Evolutionary conservation across 306 rosid species (phyloP).

Genomic region (Comarum palustre): DNA sequence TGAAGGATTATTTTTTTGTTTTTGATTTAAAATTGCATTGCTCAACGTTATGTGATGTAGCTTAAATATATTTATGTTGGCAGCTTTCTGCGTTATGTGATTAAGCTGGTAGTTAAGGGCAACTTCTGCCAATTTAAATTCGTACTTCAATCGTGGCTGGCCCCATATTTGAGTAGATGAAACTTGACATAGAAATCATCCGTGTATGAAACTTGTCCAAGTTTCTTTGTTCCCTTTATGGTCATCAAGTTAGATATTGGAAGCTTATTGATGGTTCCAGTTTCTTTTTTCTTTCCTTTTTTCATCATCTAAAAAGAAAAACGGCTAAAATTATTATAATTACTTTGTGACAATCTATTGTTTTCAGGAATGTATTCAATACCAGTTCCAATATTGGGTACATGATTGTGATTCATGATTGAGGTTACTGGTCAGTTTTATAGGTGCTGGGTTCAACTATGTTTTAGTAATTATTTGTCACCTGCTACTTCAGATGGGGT

Average conservation of each 20-base stretch:
- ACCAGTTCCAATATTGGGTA: background rate
- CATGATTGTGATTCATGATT: background rate
- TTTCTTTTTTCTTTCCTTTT: background rate
- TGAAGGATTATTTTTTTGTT: background rate
- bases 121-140: background rate
- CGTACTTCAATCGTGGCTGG: background rate
- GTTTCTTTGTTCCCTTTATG: background rate
- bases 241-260: background rate
- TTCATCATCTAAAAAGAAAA: background rate
- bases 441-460: background rate
- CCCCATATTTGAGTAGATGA: background rate
- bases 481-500: background rate
- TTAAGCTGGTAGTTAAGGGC: background rate
- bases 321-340: background rate
- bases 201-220: background rate
- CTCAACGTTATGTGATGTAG: background rate
- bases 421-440: background rate
- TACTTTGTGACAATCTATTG: background rate
- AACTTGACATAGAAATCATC: background rate
- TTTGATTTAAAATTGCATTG: background rate
- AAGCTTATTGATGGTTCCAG: background rate
- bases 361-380: background rate
- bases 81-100: background rate
- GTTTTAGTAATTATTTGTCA: background rate
- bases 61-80: background rate